phyloP scores from a whole-genome alignment of 257 asterid species.

The Solanum tacnaense region DNA sequence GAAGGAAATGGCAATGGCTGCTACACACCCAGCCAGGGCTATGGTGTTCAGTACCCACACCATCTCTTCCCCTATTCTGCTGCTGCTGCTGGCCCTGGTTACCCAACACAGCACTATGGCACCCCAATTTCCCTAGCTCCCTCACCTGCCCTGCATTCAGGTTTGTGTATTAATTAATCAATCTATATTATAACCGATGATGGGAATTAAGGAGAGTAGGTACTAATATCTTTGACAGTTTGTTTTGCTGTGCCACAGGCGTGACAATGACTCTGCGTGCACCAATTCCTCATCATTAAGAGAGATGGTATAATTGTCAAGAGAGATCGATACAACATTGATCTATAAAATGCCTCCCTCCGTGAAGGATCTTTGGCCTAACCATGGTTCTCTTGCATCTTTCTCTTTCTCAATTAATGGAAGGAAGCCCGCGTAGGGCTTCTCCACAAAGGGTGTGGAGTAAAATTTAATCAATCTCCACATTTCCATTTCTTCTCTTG shows the following conservation, averaged over 20 bases:
- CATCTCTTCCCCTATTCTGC: conserved; percentile 52
- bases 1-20: conserved; percentile 42
- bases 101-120: conserved; percentile 61
- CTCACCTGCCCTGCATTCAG: conserved; percentile 77
- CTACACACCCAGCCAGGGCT: conserved; percentile 45
- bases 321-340: conserved; percentile 23
- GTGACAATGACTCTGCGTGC: conserved; percentile 52
- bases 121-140: conserved; percentile 71
- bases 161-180: conserved; percentile 19
- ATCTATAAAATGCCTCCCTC: conserved; percentile 9
- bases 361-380: conserved; percentile 60
- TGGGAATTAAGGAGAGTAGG: neutral
- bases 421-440: conserved; percentile 36
- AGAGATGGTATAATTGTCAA: conserved; percentile 7
- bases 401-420: conserved; percentile 6
- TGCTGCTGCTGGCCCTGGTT: conserved; percentile 36
- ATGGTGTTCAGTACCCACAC: conserved; percentile 70
- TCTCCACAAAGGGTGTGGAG: conserved; percentile 46
- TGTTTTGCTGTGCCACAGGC: conserved; percentile 99
- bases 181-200: too few relatives aligned
- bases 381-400: conserved; percentile 68
- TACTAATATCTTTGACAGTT: conserved; percentile 82
- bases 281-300: conserved; percentile 65
- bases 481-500: conserved; percentile 30
- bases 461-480: neutral